A percentile compares a stretch with the other conserved stretches of the same genome.
Evolutionary conservation across 768 basidiomycete genomes (phyloP).

Genomic region (Lactarius sp.): DNA sequence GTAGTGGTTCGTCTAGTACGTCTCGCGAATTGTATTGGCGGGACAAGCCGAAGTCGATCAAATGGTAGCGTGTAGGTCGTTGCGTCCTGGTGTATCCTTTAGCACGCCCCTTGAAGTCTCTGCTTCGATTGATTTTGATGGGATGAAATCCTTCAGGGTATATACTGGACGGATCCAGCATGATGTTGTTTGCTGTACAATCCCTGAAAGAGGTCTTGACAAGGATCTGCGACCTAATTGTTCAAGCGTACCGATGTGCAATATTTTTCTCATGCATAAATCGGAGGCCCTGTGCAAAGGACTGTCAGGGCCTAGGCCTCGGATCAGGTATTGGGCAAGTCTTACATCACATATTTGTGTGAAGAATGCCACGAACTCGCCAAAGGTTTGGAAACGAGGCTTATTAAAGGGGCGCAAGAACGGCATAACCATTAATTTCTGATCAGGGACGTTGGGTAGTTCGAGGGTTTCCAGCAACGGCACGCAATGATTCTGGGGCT

Average conservation of each 20-base stretch:
- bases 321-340: neutral
- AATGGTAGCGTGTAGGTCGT: slow-evolving; percentile 32
- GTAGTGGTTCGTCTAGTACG: slow-evolving; percentile 30
- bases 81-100: slow-evolving; percentile 32
- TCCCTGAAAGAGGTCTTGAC: slow-evolving; percentile 3
- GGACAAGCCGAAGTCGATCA: slow-evolving; percentile 39
- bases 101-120: slow-evolving; percentile 26
- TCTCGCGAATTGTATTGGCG: slow-evolving; percentile 30
- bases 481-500: slow-evolving; percentile 18
- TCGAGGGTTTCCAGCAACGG: slow-evolving; percentile 15
- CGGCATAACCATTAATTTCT: slow-evolving; percentile 22
- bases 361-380: slow-evolving; percentile 25
- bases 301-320: neutral
- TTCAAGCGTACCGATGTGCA: slow-evolving; percentile 31
- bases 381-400: slow-evolving; percentile 21
- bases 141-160: slow-evolving; percentile 33
- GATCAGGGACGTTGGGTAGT: neutral
- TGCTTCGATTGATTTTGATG: slow-evolving; percentile 9
- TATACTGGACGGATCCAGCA: slow-evolving; percentile 30
- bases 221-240: neutral
- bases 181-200: slow-evolving; percentile 25
- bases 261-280: slow-evolving; percentile 29
- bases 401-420: slow-evolving; percentile 17
- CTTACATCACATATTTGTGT: slow-evolving; percentile 14
- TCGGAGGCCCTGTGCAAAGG: slow-evolving; percentile 22